Evolutionary conservation across 768 basidiomycete genomes (phyloP), one percentile per base, ranked within the genome.

Genomic region (Podaxis sp.): DNA sequence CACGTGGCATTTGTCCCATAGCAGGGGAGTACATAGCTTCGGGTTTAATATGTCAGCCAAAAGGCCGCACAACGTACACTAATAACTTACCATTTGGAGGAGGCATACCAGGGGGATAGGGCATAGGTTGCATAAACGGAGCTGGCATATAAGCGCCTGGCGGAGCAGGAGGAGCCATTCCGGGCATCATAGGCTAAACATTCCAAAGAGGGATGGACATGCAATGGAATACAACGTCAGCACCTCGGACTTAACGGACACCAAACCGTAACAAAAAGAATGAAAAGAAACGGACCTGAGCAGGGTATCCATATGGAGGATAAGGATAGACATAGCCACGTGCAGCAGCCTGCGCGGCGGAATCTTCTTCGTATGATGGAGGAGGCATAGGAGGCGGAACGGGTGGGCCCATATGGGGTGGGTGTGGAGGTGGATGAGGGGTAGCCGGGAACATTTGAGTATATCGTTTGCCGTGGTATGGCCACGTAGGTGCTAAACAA

Each of bases 1-100:
- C 74, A 93, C 91, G 91, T 62, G 89, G 91, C 88, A 93, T 91
- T 68, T 90, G 89, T 47, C 86, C 86, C 90, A 93, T 93, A 53
- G 79, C 85, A 53, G 91, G 89, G 38, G 87, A 81, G 53, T 93
- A 94, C 90, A 94, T 93, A 16, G 87, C 89, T 86, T 60, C 38
- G 48, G 23, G 25, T 28, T 59, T 44, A 23, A 27, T 35, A 18
- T 51, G 16, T 55, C 21, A 58, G 54, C n/a, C 38, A 37, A 59
- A 47, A 52, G 55, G 47, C 48, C 56, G 42, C 36, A 27, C 47
- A 18, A 48, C 57, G 40, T 40, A 27, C 44, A 32, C 28, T 7
- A 58, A 54, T 48, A 14, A 75, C 77, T 76, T 65, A 82, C 89
- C 88, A 72, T 87, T 90, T 60, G 91, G 90, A 62, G 86, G 90